Evolutionary conservation across 202 grass and related monocot species (phyloP).

Genomic region (Alloteropsis angusta): DNA sequence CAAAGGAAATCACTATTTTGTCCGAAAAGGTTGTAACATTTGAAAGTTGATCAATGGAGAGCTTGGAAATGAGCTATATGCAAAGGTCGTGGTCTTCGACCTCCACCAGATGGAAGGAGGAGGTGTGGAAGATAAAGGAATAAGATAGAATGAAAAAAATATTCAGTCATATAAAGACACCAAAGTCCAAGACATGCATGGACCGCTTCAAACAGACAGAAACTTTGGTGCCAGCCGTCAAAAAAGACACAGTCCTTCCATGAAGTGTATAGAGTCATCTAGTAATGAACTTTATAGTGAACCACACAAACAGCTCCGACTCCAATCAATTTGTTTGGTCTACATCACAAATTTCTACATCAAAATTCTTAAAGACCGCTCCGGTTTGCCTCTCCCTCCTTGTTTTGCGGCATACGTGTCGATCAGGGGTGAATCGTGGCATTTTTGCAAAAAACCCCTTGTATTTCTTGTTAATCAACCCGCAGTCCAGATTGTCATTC

Average conservation of each 20-base stretch:
- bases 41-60: not conserved
- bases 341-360: not conserved
- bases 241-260: not conserved
- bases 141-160: not conserved
- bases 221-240: not conserved
- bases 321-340: not conserved
- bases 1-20: not conserved
- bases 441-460: no score
- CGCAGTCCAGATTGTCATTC: no score
- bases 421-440: no score
- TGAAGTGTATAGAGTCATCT: not conserved
- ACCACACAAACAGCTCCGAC: not conserved
- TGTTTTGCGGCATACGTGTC: no score
- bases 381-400: no score
- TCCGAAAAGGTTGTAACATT: not conserved
- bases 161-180: not conserved
- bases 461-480: no score
- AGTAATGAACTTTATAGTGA: constrained; percentile 6
- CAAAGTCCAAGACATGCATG: not conserved
- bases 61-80: not conserved
- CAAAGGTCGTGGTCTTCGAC: not conserved
- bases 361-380: no score
- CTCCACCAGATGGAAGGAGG: constrained; percentile 16
- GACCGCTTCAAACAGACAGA: not conserved
- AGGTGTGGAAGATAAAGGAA: not conserved